Evolutionary conservation across 306 rosid species (phyloP).

Genomic region (Acacia crassicarpa): DNA sequence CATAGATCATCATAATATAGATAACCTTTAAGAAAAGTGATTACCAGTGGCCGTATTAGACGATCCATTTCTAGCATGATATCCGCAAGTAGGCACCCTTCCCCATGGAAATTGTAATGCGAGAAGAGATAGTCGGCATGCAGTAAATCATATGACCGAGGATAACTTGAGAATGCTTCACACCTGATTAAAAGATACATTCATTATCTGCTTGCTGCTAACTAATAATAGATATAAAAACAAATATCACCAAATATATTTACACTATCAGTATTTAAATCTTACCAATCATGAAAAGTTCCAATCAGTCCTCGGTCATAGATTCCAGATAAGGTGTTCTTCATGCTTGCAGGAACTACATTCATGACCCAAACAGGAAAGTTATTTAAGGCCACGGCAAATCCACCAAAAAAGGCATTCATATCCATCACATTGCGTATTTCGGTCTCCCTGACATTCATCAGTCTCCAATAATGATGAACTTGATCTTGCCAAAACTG

Average conservation of each 20-base stretch:
- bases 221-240: background rate
- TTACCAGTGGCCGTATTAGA: conserved; percentile 80
- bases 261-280: conserved; percentile 9
- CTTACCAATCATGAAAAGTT: conserved; percentile 89
- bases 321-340: conserved; percentile 80
- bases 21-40: conserved; percentile 4
- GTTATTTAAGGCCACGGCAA: conserved; percentile 61
- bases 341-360: conserved; percentile 72
- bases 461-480: conserved; percentile 69
- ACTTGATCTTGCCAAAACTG: conserved; percentile 75
- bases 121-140: conserved; percentile 81
- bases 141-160: conserved; percentile 83
- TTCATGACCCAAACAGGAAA: conserved; percentile 86
- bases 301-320: conserved; percentile 80
- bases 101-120: conserved; percentile 54
- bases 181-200: conserved; percentile 61
- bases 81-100: conserved; percentile 77
- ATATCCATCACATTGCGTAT: conserved; percentile 91
- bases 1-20: conserved; percentile 5
- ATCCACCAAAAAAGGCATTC: conserved; percentile 88
- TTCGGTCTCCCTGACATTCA: conserved; percentile 59
- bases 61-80: conserved; percentile 97
- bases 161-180: conserved; percentile 92
- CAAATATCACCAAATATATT: background rate
- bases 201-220: conserved; percentile 31